phyloP scores from a whole-genome alignment of 2,329 filamentous ascomycete genomes.

The Pseudocercospora fijiensis region DNA sequence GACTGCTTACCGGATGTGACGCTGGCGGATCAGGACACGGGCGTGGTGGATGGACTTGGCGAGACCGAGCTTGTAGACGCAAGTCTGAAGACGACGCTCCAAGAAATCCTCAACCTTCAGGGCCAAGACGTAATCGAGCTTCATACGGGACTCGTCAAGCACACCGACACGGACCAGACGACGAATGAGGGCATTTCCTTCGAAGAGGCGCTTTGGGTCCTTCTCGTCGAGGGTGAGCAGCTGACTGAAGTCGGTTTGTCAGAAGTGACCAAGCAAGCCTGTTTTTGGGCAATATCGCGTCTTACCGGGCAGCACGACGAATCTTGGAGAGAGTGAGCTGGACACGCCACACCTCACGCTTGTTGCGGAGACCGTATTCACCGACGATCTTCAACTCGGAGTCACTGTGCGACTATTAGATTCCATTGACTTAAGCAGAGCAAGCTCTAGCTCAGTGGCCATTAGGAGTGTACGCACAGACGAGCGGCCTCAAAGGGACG shows the following conservation, averaged over 20 bases:
- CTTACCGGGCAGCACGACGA: conserved; percentile 98
- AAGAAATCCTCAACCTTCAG: conserved; percentile 99
- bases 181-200: conserved; percentile 99
- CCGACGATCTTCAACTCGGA: conserved; percentile 99
- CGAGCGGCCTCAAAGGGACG: conserved; percentile 99
- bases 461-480: conserved; percentile 82
- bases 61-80: conserved; percentile 99
- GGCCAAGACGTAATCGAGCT: conserved; percentile 99
- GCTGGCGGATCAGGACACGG: conserved; percentile 98
- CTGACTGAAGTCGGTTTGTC: conserved; percentile 64
- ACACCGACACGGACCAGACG: conserved; percentile 99
- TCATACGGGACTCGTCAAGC: conserved; percentile 99
- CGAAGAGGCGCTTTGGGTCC: conserved; percentile 99
- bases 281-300: no score
- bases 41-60: conserved; percentile 99
- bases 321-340: conserved; percentile 99
- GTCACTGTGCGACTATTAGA: conserved; percentile 77
- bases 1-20: conserved; percentile 76
- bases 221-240: conserved; percentile 99
- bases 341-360: conserved; percentile 99
- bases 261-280: no score
- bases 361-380: conserved; percentile 99
- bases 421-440: conserved; percentile 91
- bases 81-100: conserved; percentile 99
- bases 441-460: conserved; percentile 99